A percentile compares a stretch with the other conserved stretches of the same genome.
These are phyloP conservation scores for Salvia rosmarinus DNA, from an alignment of 257 asterid species.

Conservation along the genomic window DNA sequence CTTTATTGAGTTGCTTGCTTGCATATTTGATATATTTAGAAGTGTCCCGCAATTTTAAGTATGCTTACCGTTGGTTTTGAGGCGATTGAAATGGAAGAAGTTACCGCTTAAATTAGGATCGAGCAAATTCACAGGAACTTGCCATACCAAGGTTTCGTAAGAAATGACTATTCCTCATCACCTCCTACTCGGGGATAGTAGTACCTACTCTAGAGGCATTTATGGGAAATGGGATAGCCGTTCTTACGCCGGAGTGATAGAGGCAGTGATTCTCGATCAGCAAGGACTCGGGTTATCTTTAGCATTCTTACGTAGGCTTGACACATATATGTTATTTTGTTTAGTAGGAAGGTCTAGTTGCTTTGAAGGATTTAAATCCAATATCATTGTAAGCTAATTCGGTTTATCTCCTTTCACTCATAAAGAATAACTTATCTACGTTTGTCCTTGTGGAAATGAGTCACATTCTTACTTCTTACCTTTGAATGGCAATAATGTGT, in stretches of 20 bases:
- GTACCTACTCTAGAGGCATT: conserved; percentile 51
- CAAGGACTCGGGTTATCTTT: conserved; percentile 71
- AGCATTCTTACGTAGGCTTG: conserved; percentile 23
- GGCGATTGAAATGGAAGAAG: conserved; percentile 69
- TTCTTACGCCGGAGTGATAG: conserved; percentile 66
- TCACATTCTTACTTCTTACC: background rate
- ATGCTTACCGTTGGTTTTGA: conserved; percentile 35
- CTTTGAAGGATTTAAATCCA: conserved; percentile 1
- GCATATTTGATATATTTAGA: conserved; percentile 19
- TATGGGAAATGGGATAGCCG: conserved; percentile 85
- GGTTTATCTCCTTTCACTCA: background rate
- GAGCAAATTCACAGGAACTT: conserved; percentile 52
- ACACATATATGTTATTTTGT: background rate
- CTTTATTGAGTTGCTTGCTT: conserved; percentile 25
- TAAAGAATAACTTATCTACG: background rate
- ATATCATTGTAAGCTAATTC: conserved; percentile 7
- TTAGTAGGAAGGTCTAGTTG: conserved; percentile 26
- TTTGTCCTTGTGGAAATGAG: conserved; percentile 5
- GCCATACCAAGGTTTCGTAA: conserved; percentile 60
- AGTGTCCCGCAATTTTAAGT: conserved; percentile 25
- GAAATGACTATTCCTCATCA: conserved; percentile 65
- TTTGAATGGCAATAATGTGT: conserved; percentile 8
- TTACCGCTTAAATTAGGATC: conserved; percentile 51
- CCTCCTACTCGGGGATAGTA: conserved; percentile 74
- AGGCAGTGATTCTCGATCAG: conserved; percentile 80